Base-by-base conservation (phyloP, 331 rosid genomes). In the Erythrophleum ivorense region DNA sequence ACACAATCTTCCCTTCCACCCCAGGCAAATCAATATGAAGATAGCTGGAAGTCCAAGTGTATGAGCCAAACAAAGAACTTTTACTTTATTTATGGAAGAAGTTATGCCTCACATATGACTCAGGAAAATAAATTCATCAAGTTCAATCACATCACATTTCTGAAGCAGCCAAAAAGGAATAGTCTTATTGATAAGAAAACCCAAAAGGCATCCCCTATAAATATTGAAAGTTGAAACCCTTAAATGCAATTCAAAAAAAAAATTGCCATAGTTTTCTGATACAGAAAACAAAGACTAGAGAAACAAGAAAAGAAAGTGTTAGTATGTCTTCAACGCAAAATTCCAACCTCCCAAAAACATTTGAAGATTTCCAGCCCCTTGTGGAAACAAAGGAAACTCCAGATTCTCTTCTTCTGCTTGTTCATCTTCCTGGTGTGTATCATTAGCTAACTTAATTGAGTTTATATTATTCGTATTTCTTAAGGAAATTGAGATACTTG, bases 31-130 rank as follows among this genome's bases (percentile, higher is more conserved):
- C 21, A n/a, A 10, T 43, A 5, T 5, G 57, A 21, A 21, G 55
- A 49, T 9, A 43, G 50, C 55, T 46, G 15, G 36, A 71, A 71
- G 21, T 46, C 24, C 58, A 48, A 13, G 58, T 71, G 63, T 52
- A 34, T 1, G 18, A 73, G n/a, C 33, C 77, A 73, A 52, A 52
- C 77, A 73, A 73, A 53, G 77, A 52, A 73, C 64, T 73, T 4
- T 2, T 15, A 5, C 64, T 73, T 73, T 52, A 53, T 50, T 9
- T 52, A 12, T 18, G 6, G 14, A 48, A 14, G 21, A 71, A 13
- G 75, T 10, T 24, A 45, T 46, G n/a, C 74, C 31, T 69, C 48
- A 14, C 71, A 65, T 36, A 3, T 34, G 48, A 34, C 13, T 15
- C 19, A 36, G 29, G 71, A 15, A 65, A 65, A 15, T 12, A 65